These are phyloP conservation scores for Solanum tarapatanum DNA, from an alignment of 257 asterid species.

Conservation along the genomic window DNA sequence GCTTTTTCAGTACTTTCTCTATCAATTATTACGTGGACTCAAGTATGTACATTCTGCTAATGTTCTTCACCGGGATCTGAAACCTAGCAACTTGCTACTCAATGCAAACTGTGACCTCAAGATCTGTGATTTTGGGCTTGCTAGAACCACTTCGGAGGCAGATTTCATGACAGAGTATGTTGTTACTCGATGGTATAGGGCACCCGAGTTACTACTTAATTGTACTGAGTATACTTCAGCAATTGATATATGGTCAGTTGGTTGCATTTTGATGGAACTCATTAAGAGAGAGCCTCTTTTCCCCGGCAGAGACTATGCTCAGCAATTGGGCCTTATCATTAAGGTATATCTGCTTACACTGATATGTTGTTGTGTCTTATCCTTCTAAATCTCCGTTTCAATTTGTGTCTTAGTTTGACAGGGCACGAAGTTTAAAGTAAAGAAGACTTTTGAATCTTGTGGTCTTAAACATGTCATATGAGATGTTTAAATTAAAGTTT, in stretches of 20 bases:
- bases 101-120: slow-evolving; percentile 51
- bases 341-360: slow-evolving; percentile 20
- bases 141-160: slow-evolving; percentile 30
- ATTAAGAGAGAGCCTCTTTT: slow-evolving; percentile 51
- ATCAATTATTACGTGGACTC: slow-evolving; percentile 34
- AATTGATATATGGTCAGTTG: slow-evolving; percentile 68
- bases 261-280: slow-evolving; percentile 61
- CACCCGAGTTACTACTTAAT: slow-evolving; percentile 55
- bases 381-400: neutral
- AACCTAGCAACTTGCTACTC: slow-evolving; percentile 30
- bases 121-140: slow-evolving; percentile 51
- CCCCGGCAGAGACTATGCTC: slow-evolving; percentile 61
- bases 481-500: neutral
- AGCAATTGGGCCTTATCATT: slow-evolving; percentile 47
- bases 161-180: slow-evolving; percentile 37
- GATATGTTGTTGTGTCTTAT: neutral
- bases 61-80: slow-evolving; percentile 32
- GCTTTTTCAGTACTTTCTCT: slow-evolving; percentile 29
- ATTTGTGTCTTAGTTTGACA: neutral
- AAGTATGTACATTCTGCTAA: slow-evolving; percentile 34
- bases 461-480: neutral
- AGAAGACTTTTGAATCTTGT: neutral
- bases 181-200: slow-evolving; percentile 45
- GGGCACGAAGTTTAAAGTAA: neutral
- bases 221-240: slow-evolving; percentile 60